Evolutionary conservation across 768 basidiomycete species (phyloP).

Genomic region (Lactarius tabidus): DNA sequence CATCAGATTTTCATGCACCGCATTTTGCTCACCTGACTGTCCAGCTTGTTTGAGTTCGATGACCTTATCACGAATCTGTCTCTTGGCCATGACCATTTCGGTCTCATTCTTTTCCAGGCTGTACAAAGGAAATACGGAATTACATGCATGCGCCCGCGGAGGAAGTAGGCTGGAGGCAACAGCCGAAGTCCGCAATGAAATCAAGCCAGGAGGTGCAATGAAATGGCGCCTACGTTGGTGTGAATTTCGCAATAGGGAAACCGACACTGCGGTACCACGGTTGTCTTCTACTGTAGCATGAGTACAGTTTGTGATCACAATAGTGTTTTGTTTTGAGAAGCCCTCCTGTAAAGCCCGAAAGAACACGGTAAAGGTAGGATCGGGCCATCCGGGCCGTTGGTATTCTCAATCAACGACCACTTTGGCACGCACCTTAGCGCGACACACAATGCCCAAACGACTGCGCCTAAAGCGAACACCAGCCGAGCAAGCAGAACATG

Average conservation of each 20-base stretch:
- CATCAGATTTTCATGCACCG: not conserved
- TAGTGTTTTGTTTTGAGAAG: not conserved
- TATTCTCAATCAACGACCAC: not conserved
- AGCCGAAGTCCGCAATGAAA: not conserved
- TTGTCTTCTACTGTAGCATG: not conserved
- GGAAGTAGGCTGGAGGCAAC: not conserved
- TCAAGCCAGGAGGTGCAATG: not conserved
- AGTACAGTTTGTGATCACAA: not conserved
- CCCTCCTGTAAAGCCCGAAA: too few relatives aligned
- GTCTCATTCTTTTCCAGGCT: not conserved
- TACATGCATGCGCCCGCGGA: not conserved
- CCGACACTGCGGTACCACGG: not conserved
- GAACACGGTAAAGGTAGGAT: too few relatives aligned
- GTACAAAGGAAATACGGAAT: not conserved
- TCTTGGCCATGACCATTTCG: not conserved
- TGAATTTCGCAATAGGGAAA: not conserved
- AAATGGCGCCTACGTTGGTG: not conserved
- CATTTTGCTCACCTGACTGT: not conserved
- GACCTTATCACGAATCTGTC: not conserved
- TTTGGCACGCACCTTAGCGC: not conserved
- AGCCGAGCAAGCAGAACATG: constrained; percentile 36
- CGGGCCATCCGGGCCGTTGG: constrained; percentile 3
- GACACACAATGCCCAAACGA: constrained; percentile 24
- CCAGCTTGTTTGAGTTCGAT: not conserved
- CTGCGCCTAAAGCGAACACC: constrained; percentile 39